Evolutionary conservation across 1,284 basidiomycete species (phyloP).

Genomic region (Rhodotorula sp.): DNA sequence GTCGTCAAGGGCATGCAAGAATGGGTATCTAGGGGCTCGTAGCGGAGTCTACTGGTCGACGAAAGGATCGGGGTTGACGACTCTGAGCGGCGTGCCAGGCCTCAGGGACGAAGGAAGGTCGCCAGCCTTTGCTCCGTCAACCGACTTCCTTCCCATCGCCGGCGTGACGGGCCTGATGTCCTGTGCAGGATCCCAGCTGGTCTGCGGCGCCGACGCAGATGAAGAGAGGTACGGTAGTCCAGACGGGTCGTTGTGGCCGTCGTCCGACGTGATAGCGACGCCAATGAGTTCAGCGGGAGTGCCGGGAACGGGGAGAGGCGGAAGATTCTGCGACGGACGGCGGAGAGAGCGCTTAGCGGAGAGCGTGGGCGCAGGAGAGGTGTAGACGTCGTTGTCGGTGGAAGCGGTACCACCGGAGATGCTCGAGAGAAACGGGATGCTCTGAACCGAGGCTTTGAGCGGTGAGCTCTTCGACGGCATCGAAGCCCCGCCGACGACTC

Average conservation of each 20-base stretch:
- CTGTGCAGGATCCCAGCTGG: not conserved
- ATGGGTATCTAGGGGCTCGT: too few species aligned
- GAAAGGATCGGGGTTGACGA: constrained; percentile 29
- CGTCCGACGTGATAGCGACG: constrained; percentile 25
- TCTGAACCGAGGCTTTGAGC: constrained; percentile 20
- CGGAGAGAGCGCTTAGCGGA: constrained; percentile 9
- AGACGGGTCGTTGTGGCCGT: constrained; percentile 12
- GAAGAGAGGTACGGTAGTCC: constrained; percentile 4
- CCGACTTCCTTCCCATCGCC: not conserved
- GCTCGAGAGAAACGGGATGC: constrained; percentile 21
- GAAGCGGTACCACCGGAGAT: not conserved
- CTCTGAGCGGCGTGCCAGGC: constrained; percentile 18
- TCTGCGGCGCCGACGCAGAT: not conserved
- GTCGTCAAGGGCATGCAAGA: too few species aligned
- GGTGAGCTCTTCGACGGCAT: too few species aligned
- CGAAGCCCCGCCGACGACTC: not conserved
- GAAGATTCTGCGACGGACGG: not conserved
- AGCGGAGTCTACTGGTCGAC: constrained; percentile 4
- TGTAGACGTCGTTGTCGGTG: constrained; percentile 10
- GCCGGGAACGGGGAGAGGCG: not conserved
- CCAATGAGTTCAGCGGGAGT: constrained; percentile 32
- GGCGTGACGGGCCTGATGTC: too few species aligned
- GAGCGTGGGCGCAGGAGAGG: constrained; percentile 12
- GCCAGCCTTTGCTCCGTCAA: not conserved
- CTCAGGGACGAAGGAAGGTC: constrained; percentile 12